phyloP scores from a whole-genome alignment of 2,329 filamentous ascomycete genomes.

The Falciphora oryzae region DNA sequence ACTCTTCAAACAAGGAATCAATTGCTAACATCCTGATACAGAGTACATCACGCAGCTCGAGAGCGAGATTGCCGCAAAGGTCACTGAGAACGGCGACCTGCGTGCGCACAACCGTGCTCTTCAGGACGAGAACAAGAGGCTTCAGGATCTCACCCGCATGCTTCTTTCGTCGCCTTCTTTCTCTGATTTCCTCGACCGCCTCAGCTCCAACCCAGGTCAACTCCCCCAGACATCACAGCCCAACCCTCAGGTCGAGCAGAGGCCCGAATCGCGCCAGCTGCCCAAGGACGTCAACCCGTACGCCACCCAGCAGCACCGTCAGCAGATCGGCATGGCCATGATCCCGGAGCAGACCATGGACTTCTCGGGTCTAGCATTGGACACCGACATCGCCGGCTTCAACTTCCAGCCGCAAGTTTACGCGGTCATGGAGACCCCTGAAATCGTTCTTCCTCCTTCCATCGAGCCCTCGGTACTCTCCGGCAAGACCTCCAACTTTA shows the following conservation, averaged over 20 bases:
- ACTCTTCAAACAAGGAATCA: too few relatives aligned
- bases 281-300: slow-evolving; percentile 65
- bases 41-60: slow-evolving; percentile 97
- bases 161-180: slow-evolving; percentile 77
- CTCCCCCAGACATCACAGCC: slow-evolving; percentile 31
- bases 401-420: slow-evolving; percentile 67
- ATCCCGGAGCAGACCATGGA: slow-evolving; percentile 75
- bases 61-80: slow-evolving; percentile 76
- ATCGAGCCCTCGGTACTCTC: slow-evolving; percentile 60
- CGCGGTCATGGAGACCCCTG: slow-evolving; percentile 40
- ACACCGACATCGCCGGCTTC: slow-evolving; percentile 40
- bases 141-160: slow-evolving; percentile 74
- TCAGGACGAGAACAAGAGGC: slow-evolving; percentile 76
- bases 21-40: slow-evolving; percentile 49
- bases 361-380: slow-evolving; percentile 63
- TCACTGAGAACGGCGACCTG: slow-evolving; percentile 76
- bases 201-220: slow-evolving; percentile 53
- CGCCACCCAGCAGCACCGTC: slow-evolving; percentile 45
- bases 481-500: slow-evolving; percentile 60
- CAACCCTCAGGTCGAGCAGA: slow-evolving; percentile 30
- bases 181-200: slow-evolving; percentile 69
- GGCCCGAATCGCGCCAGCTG: slow-evolving; percentile 33
- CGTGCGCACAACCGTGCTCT: slow-evolving; percentile 76
- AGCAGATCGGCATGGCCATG: slow-evolving; percentile 75
- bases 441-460: slow-evolving; percentile 35